Evolutionary conservation across 2,329 filamentous ascomycete species (phyloP).

Genomic region (Fusarium sp.): DNA sequence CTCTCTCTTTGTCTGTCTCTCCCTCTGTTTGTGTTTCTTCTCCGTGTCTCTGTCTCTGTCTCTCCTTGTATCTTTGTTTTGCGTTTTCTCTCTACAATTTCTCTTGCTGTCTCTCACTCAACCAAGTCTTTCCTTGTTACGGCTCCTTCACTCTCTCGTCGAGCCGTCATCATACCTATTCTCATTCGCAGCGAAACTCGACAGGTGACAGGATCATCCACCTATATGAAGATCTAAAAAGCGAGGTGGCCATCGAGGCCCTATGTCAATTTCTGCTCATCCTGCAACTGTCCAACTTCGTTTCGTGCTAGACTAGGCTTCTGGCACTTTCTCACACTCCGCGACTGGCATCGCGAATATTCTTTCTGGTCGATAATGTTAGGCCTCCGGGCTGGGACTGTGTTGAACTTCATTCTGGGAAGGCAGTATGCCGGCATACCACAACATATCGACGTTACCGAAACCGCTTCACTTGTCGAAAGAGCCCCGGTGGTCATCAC

Average conservation of each 20-base stretch:
- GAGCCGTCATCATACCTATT: conserved; percentile 21
- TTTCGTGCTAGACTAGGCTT: conserved; percentile 26
- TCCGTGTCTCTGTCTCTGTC: conserved; percentile 28
- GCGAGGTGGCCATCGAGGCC: conserved; percentile 43
- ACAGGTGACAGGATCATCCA: conserved; percentile 42
- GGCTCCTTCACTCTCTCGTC: background rate
- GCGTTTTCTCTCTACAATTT: conserved; percentile 23
- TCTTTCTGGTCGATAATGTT: conserved; percentile 44
- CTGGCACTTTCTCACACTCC: conserved; percentile 22
- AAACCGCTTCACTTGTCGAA: conserved; percentile 30
- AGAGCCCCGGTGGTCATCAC: conserved; percentile 29
- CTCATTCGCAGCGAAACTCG: conserved; percentile 19
- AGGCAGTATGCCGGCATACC: conserved; percentile 67
- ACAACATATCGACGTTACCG: conserved; percentile 42
- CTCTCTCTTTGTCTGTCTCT: conserved; percentile 26
- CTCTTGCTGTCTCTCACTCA: conserved; percentile 25
- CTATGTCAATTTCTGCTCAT: conserved; percentile 34
- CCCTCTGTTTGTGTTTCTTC: conserved; percentile 14
- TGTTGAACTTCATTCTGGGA: conserved; percentile 62
- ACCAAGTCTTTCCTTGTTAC: conserved; percentile 26
- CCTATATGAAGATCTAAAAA: conserved; percentile 41
- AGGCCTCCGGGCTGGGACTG: conserved; percentile 59
- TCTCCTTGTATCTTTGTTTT: conserved; percentile 33
- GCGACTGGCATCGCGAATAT: conserved; percentile 53
- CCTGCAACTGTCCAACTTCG: conserved; percentile 20